A percentile compares a stretch with the other conserved stretches of the same genome.
phyloP scores from a whole-genome alignment of 441 rosid genomes.

The Bruguiera hainesii region DNA sequence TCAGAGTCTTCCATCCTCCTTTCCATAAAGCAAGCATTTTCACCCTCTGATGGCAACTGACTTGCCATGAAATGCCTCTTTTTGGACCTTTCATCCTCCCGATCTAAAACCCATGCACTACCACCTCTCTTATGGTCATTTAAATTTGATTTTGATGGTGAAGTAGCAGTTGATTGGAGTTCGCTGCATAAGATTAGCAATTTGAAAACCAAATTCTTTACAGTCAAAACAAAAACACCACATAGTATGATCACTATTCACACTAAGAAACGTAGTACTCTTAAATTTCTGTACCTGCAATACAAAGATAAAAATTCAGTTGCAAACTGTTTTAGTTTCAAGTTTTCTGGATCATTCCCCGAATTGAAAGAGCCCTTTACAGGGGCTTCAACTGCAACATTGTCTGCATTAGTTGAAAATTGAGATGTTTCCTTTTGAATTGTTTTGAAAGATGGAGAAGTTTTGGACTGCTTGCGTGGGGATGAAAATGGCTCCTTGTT shows the following conservation, averaged over 20 bases:
- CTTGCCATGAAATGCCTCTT: conserved; percentile 45
- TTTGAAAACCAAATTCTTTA: conserved; percentile 9
- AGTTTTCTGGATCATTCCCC: conserved; percentile 32
- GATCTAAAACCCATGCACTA: conserved; percentile 36
- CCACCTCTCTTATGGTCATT: conserved; percentile 50
- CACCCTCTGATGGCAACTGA: conserved; percentile 31
- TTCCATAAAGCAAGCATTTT: conserved; percentile 25
- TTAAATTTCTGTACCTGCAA: conserved; percentile 58
- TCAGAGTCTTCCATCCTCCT: conserved; percentile 36
- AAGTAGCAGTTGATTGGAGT: conserved; percentile 46
- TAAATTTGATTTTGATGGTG: conserved; percentile 41
- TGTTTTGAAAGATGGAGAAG: conserved; percentile 25
- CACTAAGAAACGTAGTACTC: background rate
- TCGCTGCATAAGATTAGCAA: conserved; percentile 43
- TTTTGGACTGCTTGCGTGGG: conserved; percentile 23
- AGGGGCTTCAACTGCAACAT: conserved; percentile 29
- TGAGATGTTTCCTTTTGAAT: conserved; percentile 31
- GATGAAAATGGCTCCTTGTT: conserved; percentile 23
- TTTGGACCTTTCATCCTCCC: conserved; percentile 40
- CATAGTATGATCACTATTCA: background rate
- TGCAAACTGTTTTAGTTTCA: conserved; percentile 68
- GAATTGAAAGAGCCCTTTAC: conserved; percentile 23
- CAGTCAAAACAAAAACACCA: background rate
- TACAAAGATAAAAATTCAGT: conserved; percentile 80
- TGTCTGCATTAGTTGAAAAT: conserved; percentile 32